These are phyloP conservation scores for Cryphonectria naterciae DNA, from an alignment of 2,329 filamentous ascomycete genomes.

Conservation along the genomic window DNA sequence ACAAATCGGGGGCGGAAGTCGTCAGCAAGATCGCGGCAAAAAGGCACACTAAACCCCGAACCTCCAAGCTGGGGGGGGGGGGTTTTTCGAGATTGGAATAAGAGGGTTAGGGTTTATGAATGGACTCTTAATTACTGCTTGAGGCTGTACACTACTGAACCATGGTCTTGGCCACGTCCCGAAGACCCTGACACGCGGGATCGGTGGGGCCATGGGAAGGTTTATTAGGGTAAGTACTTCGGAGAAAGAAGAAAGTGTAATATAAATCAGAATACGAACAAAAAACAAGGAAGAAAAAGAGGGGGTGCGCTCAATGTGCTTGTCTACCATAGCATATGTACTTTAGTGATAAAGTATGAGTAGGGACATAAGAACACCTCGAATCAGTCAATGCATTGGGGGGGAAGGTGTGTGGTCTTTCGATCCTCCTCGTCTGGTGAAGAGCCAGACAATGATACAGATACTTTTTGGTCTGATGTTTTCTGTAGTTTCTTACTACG, in stretches of 20 bases:
- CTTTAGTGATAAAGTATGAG: background rate
- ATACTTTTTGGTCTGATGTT: slow-evolving; percentile 1
- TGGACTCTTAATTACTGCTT: background rate
- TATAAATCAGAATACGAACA: background rate
- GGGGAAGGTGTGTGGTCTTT: background rate
- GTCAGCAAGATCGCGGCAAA: background rate
- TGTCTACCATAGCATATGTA: background rate
- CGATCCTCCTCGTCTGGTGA: background rate
- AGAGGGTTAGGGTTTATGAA: background rate
- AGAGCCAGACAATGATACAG: background rate
- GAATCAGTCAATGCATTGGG: background rate
- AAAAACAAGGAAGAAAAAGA: background rate
- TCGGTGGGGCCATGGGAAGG: background rate
- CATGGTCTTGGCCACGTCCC: background rate
- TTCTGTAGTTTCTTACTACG: background rate
- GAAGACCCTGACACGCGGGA: background rate
- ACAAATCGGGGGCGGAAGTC: background rate
- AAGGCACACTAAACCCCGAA: background rate
- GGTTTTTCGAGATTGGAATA: background rate
- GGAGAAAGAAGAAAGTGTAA: background rate
- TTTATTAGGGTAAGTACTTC: background rate
- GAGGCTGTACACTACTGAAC: background rate
- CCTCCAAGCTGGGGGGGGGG: background rate
- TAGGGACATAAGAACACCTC: background rate
- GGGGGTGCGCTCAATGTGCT: background rate